A percentile compares a stretch with the other conserved stretches of the same genome.
Conservation (phyloP, 2,329 filamentous ascomycete genomes). For the Stachybotrys elegans region DNA sequence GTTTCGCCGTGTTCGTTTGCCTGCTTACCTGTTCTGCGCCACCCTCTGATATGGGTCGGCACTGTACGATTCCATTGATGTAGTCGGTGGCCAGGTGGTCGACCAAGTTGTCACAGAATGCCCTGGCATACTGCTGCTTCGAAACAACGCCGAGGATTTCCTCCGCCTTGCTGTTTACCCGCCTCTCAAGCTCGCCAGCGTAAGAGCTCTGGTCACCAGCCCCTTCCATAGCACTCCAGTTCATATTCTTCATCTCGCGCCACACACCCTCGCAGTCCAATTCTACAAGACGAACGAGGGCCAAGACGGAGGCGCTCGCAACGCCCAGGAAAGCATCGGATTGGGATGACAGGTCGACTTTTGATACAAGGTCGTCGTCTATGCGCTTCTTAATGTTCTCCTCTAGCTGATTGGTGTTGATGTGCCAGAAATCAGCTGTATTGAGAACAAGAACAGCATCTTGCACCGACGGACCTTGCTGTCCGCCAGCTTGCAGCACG, state of each 20-base stretch:
- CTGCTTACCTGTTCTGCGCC: constrained; percentile 77
- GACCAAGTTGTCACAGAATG: constrained; percentile 94
- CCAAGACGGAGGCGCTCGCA: constrained; percentile 78
- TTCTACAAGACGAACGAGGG: constrained; percentile 80
- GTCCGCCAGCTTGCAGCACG: constrained; percentile 55
- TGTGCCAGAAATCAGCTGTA: constrained; percentile 95
- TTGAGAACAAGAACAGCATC: constrained; percentile 85
- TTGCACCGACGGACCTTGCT: constrained; percentile 54
- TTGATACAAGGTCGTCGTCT: constrained; percentile 68
- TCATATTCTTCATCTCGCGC: constrained; percentile 95
- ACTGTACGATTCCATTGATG: constrained; percentile 79
- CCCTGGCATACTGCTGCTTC: constrained; percentile 90
- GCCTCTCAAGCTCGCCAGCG: constrained; percentile 72
- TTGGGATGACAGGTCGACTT: constrained; percentile 86
- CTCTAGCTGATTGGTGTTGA: constrained; percentile 86
- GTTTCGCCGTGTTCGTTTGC: neutral
- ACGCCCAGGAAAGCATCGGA: constrained; percentile 95
- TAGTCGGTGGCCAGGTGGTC: constrained; percentile 78
- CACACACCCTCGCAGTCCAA: constrained; percentile 78
- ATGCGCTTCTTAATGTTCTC: constrained; percentile 91
- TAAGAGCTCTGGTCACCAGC: constrained; percentile 94
- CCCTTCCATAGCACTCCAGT: constrained; percentile 89
- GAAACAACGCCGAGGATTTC: constrained; percentile 74
- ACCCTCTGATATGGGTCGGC: constrained; percentile 85
- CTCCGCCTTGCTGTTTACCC: constrained; percentile 64